Base-by-base conservation (phyloP, 192 early-diverging fungal genomes). In the Coemansia sp. region DNA sequence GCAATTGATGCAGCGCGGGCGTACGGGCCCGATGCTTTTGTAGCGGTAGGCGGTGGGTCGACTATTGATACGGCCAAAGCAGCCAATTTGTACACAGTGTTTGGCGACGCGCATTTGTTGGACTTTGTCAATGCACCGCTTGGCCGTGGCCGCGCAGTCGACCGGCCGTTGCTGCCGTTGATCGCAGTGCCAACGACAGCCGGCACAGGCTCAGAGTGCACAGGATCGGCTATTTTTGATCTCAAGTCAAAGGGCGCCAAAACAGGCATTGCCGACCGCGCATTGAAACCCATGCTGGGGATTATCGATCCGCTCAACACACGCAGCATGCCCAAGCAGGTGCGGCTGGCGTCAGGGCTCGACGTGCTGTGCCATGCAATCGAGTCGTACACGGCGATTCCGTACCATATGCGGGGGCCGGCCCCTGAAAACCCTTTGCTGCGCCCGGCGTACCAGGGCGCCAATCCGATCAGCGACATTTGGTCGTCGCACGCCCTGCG, bases 61-160 rank as follows among this genome's bases (percentile, higher is more conserved):
- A 91, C 91, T 25, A 94, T 95, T 54, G 94, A 95, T 70, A 95
- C 94, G 15, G 86, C 91, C 55, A 95, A 95, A 69, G 94, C 92
- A 25, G 94, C 94, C 52, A 95, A 94, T 65, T 73, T 95, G 73
- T 95, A 94, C 71, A 82, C 87, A 11, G 78, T 86, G 51, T 91
- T 92, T 71, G 88, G 88, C 14, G 87, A 94, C 1, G 92, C 90
- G 5, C 91, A 93, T 45, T 85, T 95, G 54, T 63, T 95, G 60
- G 94, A 94, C 69, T 95, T 95, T 83, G 94, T 95, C 59, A 95
- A 95, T 65, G 89, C 91, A 0, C 94, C 94, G 11, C 91, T 95
- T 76, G 94, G 94, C 41, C 90, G 90, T 69, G 94, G 94, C 9
- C 82, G 84, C 25, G 84, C 90, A 6, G 86, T 92, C 7, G 77